Evolutionary conservation across 495 filamentous ascomycete species (phyloP), one percentile per base, ranked within the genome.

Genomic region (Hypoxylon intermedium): DNA sequence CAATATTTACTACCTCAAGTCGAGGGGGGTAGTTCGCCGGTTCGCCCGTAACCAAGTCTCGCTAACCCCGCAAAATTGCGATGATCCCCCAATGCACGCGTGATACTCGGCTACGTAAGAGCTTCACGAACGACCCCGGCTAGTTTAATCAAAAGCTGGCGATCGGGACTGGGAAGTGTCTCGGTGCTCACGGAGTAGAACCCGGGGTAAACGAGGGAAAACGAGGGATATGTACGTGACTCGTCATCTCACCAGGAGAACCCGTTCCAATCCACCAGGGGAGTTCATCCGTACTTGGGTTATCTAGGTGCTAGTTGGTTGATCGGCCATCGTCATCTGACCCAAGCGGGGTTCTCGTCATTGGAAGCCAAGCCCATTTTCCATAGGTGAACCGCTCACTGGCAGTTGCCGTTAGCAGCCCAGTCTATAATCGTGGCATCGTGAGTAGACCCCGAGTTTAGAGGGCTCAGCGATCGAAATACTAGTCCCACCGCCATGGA

Each of bases 291-390:
- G 47, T 28, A 18, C 56, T 54, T 49, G 44, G 28, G 40, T 33
- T 41, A 58, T 44, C 50, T 33, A 40, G 49, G n/a, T n/a, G n/a
- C n/a, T n/a, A 37, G 48, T 49, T 44, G 37, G 23, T 65, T 44
- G 54, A 60, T 60, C 55, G 61, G 31, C 40, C 51, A 21, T 40
- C 59, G 50, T 68, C 69, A 72, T 65, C 63, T 74, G 69, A 72
- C 65, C 64, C 61, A 50, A 52, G 52, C 45, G 53, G 62, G 51
- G 65, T 60, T 63, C 40, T 62, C 47, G 53, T 68, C 54, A 69
- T 52, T 57, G 58, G 65, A n/a, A 55, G 52, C 58, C 58, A 63
- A 59, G 51, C 54, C 57, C 9, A 43, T 42, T 23, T 56, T 26
- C 26, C 34, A 63, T 67, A 53, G 56, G 55, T 48, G 15, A 59